Evolutionary conservation across 2,329 filamentous ascomycete genomes (phyloP).

Genomic region (Leptographium wingfieldii): DNA sequence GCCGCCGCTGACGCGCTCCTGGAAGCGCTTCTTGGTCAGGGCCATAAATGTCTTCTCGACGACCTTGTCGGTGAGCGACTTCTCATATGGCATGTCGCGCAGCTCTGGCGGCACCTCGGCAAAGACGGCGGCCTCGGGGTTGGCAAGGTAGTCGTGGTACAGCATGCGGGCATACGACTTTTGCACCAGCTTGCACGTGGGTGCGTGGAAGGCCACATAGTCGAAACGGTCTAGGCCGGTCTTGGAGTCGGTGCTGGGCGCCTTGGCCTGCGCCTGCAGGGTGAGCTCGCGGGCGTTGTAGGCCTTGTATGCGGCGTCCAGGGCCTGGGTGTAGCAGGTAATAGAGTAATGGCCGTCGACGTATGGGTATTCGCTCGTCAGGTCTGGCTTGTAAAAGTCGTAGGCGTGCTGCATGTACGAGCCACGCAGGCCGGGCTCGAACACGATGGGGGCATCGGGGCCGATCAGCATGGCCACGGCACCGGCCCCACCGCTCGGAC

Average conservation of each 20-base stretch:
- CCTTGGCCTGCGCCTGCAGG: constrained; percentile 27
- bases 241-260: constrained; percentile 44
- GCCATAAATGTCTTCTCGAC: constrained; percentile 81
- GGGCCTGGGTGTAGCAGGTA: constrained; percentile 69
- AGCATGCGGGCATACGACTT: constrained; percentile 76
- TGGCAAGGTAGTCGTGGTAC: constrained; percentile 72
- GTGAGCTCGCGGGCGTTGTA: constrained; percentile 63
- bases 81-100: constrained; percentile 65
- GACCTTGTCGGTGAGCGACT: constrained; percentile 67
- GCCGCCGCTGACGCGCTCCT: constrained; percentile 60
- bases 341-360: constrained; percentile 76
- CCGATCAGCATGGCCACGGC: constrained; percentile 69
- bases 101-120: constrained; percentile 65
- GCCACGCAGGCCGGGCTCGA: constrained; percentile 68
- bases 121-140: constrained; percentile 55
- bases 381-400: constrained; percentile 84
- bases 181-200: constrained; percentile 76
- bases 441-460: constrained; percentile 62
- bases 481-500: constrained; percentile 70
- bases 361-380: constrained; percentile 77
- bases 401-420: constrained; percentile 75
- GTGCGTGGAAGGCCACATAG: constrained; percentile 71
- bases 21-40: constrained; percentile 73
- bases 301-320: constrained; percentile 69
- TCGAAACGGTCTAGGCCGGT: constrained; percentile 68